Evolutionary conservation across 192 early-diverging fungal genomes (phyloP), one percentile per base, ranked within the genome.

Genomic region (Polychytrium aggregatum): DNA sequence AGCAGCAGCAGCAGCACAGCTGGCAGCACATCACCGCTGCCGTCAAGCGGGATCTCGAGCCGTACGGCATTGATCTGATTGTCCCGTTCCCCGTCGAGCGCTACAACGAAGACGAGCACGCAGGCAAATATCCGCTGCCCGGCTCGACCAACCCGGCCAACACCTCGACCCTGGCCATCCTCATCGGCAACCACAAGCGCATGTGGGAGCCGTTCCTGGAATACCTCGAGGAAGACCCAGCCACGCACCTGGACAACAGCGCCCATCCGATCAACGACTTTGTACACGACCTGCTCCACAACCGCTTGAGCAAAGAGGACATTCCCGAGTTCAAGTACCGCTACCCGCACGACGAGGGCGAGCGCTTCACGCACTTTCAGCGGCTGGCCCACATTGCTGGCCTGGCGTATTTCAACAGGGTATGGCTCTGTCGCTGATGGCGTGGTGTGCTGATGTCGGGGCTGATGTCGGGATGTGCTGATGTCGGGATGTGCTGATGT

Each of bases 281-380:
- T 29, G 48, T 48, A 8, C 13, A 17, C 13, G 26, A 20, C 37
- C 11, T 28, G 25, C 34, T 42, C 17, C 14, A 4, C 0, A 11
- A 8, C n/a, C n/a, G n/a, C n/a, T n/a, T n/a, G n/a, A n/a, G n/a
- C n/a, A n/a, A n/a, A n/a, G n/a, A n/a, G n/a, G n/a, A n/a, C n/a
- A n/a, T n/a, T n/a, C n/a, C n/a, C n/a, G n/a, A n/a, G n/a, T 44
- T 18, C 20, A 47, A 57, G 14, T 29, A 47, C 18, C 30, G 64
- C 29, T 67, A 39, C 47, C 56, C 64, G 16, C 34, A 50, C 46
- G 50, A 59, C 13, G 46, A n/a, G 0, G 64, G 42, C 1, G 46
- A 37, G 31, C 11, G 35, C n/a, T 67, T 67, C 46, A 59, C 63
- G 11, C 50, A 62, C 37, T 67, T 67, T 26, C 64, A 67, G 45